Conservation (phyloP, 129 eudicot genomes). For the Heracleum sosnowskyi region DNA sequence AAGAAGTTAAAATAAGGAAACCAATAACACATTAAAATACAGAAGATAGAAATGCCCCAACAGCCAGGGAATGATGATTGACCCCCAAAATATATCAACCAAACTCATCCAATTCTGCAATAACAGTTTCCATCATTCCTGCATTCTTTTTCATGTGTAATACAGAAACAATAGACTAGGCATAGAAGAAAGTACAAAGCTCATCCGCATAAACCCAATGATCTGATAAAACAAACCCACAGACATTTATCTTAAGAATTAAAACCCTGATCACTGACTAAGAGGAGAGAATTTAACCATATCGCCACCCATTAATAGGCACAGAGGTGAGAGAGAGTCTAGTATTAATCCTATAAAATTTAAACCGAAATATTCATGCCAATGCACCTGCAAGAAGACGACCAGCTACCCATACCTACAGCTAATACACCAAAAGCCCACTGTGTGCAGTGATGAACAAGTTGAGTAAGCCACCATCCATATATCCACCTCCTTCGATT, state of each 20-base stretch:
- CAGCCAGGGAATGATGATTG: constrained; percentile 21
- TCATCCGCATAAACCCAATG: constrained; percentile 19
- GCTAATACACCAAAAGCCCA: constrained; percentile 16
- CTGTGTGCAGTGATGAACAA: constrained; percentile 3
- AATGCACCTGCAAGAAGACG: constrained; percentile 24
- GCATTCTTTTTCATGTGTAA: constrained; percentile 19
- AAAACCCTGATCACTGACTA: constrained; percentile 7
- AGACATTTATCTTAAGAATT: constrained; percentile 12
- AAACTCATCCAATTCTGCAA: constrained; percentile 26
- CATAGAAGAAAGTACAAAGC: constrained; percentile 16
- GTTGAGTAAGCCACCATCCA: constrained; percentile 13
- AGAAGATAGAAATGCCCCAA: constrained; percentile 25
- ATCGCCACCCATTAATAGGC: constrained; percentile 3
- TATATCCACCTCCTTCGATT: constrained; percentile 18
- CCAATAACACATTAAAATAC: constrained; percentile 17
- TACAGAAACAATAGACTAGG: constrained; percentile 18
- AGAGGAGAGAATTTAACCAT: constrained; percentile 15
- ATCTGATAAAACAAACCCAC: constrained; percentile 13
- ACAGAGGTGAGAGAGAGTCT: neutral
- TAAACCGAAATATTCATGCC: constrained; percentile 3
- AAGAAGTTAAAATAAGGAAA: constrained; percentile 22
- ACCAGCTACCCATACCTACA: constrained; percentile 18
- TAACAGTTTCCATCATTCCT: constrained; percentile 22
- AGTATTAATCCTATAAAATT: constrained; percentile 10
- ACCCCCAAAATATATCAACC: constrained; percentile 16